These are phyloP conservation scores for Globisporangium cystogenes DNA, from an alignment of 352 stramenopile species.

Conservation along the genomic window DNA sequence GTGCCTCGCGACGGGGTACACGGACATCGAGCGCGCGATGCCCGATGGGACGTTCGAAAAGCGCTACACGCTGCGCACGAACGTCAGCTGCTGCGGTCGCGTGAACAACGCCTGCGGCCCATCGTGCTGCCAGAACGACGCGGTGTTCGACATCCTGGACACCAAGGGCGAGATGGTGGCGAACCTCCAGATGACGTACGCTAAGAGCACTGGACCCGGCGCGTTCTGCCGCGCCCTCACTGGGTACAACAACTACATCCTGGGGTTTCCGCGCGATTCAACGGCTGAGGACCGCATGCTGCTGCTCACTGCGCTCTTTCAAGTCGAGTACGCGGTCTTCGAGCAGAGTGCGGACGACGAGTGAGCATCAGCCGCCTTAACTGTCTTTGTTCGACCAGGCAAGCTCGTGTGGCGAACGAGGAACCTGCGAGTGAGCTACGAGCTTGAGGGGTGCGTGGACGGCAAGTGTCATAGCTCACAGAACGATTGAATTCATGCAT, in stretches of 20 bases:
- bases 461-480: no score
- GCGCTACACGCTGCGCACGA: conserved; percentile 43
- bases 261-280: conserved; percentile 53
- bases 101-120: conserved; percentile 69
- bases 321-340: conserved; percentile 58
- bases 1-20: conserved; percentile 59
- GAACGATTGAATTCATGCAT: no score
- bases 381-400: neutral
- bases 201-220: conserved; percentile 12
- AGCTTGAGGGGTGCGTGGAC: no score
- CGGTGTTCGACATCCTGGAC: conserved; percentile 64
- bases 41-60: conserved; percentile 50
- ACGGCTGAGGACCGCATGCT: conserved; percentile 48
- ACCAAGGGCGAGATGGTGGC: conserved; percentile 38
- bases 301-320: conserved; percentile 50
- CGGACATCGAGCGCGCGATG: conserved; percentile 45
- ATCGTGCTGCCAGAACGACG: conserved; percentile 57
- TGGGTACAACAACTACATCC: conserved; percentile 50
- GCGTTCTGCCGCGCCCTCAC: conserved; percentile 33
- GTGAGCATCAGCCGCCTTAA: conserved; percentile 6
- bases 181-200: conserved; percentile 55
- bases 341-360: conserved; percentile 26
- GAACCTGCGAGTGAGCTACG: no score
- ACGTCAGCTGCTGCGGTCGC: conserved; percentile 47
- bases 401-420: no score